A percentile compares a stretch with the other conserved stretches of the same genome.
phyloP scores from a whole-genome alignment of 140 eudicot species.

The Bidens hawaiensis region DNA sequence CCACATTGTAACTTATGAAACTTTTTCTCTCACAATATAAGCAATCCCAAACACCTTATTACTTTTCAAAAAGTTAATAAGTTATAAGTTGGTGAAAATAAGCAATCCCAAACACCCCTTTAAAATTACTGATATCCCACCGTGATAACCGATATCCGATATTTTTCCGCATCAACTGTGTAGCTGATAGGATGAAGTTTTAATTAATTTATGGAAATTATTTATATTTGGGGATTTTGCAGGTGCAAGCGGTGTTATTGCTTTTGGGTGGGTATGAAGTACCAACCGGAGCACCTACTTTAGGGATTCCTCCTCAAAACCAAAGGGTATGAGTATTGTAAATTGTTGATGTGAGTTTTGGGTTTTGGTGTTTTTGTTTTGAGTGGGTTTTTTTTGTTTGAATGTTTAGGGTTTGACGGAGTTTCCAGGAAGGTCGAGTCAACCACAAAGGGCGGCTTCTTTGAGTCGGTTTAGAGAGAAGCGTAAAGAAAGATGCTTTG shows the following conservation, averaged over 20 bases:
- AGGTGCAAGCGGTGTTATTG: conserved; percentile 96
- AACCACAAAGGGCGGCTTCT: conserved; percentile 53
- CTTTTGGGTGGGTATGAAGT: conserved; percentile 92
- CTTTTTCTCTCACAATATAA: no score
- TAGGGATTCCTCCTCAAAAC: conserved; percentile 53
- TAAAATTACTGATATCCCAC: no score
- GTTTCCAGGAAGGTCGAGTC: conserved; percentile 45
- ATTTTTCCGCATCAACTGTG: no score
- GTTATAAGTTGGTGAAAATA: no score
- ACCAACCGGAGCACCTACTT: conserved; percentile 65
- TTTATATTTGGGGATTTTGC: conserved; percentile 10
- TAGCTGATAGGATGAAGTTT: no score
- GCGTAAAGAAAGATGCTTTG: conserved; percentile 58
- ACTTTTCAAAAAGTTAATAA: no score
- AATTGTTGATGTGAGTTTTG: conserved; percentile 4
- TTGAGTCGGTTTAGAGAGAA: conserved; percentile 50
- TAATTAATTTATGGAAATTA: background rate
- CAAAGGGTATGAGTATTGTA: conserved; percentile 48
- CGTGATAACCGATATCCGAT: no score
- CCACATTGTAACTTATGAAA: no score
- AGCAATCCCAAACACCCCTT: no score
- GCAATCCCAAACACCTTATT: no score
- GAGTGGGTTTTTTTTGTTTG: background rate
- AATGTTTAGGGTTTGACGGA: conserved; percentile 35
- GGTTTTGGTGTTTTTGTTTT: background rate